Conservation (phyloP, 1,139 yeast genomes). For the Williopsis jadinii region DNA sequence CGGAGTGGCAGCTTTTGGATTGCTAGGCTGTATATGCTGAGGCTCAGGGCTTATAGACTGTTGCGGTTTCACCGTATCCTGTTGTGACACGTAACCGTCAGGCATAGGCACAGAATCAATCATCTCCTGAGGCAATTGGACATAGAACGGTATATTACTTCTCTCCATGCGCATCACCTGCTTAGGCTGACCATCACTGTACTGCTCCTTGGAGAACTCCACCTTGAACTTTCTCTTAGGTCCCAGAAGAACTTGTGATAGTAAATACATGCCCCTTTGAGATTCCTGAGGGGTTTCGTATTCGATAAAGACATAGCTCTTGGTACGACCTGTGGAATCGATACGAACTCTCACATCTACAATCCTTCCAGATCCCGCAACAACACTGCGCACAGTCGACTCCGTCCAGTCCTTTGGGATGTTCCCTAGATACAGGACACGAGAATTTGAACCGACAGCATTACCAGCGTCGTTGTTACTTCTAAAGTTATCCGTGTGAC, state of each 20-base stretch:
- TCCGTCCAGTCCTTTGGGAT: slow-evolving; percentile 64
- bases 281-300: slow-evolving; percentile 48
- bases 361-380: slow-evolving; percentile 57
- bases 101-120: slow-evolving; percentile 1
- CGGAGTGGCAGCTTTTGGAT: slow-evolving; percentile 15
- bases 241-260: slow-evolving; percentile 39
- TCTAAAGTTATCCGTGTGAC: not conserved
- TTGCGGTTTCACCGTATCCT: not conserved
- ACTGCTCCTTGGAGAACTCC: slow-evolving; percentile 57
- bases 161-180: slow-evolving; percentile 37
- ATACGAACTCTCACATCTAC: slow-evolving; percentile 58
- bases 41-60: not conserved
- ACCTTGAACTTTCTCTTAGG: slow-evolving; percentile 43
- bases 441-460: not conserved
- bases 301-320: slow-evolving; percentile 61
- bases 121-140: slow-evolving; percentile 49
- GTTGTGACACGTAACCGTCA: slow-evolving; percentile 2
- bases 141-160: slow-evolving; percentile 44
- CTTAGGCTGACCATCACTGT: slow-evolving; percentile 31
- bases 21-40: not conserved
- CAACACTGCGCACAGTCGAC: slow-evolving; percentile 45
- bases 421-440: slow-evolving; percentile 51
- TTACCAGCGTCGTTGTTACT: not conserved
- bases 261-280: slow-evolving; percentile 35
- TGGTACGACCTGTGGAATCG: slow-evolving; percentile 56